Percentiles rank a stretch among this genome's conserved stretches.
Evolutionary conservation across 345 rosid genomes (phyloP).

Genomic region (Gossypium arboreum): DNA sequence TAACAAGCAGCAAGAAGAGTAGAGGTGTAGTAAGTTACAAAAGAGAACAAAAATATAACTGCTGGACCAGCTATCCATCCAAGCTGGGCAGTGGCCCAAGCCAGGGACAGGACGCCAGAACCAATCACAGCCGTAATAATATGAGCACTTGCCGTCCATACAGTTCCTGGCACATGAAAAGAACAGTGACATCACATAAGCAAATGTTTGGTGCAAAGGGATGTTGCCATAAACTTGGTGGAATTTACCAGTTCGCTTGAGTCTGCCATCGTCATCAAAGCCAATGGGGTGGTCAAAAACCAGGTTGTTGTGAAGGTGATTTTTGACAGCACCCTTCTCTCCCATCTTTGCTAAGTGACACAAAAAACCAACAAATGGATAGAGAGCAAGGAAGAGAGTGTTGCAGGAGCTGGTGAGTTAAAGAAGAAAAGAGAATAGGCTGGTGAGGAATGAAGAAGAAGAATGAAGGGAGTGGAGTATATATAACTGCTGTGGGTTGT

Average conservation of each 20-base stretch:
- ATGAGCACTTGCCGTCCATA: conserved; percentile 48
- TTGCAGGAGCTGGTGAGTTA: not conserved
- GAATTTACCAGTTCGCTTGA: conserved; percentile 61
- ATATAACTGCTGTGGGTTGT: conserved; percentile 5
- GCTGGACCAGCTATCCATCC: conserved; percentile 50
- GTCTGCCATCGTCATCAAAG: conserved; percentile 78
- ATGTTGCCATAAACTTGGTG: not conserved
- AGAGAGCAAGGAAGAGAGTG: not conserved
- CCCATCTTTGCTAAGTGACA: conserved; percentile 26
- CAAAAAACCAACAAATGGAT: conserved; percentile 16
- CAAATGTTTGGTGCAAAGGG: not conserved
- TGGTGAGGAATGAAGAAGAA: conserved; percentile 3
- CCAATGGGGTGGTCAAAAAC: conserved; percentile 37
- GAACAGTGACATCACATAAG: not conserved
- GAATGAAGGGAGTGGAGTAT: not conserved
- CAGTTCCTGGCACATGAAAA: conserved; percentile 22
- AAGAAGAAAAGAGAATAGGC: not conserved
- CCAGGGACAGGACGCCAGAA: conserved; percentile 44
- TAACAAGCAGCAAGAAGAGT: conserved; percentile 50
- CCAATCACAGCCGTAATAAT: conserved; percentile 50
- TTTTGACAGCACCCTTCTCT: conserved; percentile 12
- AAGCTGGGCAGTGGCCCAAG: conserved; percentile 52
- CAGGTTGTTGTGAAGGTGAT: conserved; percentile 24
- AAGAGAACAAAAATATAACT: conserved; percentile 34
- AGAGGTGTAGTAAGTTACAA: conserved; percentile 49